Percentiles rank a stretch among this genome's conserved stretches.
phyloP scores from a whole-genome alignment of 768 basidiomycete genomes.

The Asterophora parasitica region DNA sequence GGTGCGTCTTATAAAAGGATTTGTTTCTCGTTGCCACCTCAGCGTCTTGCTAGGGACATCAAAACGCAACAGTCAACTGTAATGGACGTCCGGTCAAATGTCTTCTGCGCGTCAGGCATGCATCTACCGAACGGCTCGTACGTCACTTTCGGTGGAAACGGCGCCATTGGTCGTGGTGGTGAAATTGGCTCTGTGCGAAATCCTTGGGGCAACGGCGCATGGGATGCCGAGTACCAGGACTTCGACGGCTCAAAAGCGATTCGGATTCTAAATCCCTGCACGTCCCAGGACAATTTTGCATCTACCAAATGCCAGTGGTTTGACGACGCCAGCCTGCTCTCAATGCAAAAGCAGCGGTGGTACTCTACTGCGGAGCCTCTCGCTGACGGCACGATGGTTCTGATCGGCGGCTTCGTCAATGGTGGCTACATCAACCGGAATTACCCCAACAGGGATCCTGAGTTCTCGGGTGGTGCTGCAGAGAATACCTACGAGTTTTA shows the following conservation, averaged over 20 bases:
- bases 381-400: slow-evolving; percentile 69
- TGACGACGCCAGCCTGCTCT: slow-evolving; percentile 55
- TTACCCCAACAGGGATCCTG: slow-evolving; percentile 65
- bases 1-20: slow-evolving; percentile 17
- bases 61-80: slow-evolving; percentile 50
- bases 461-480: slow-evolving; percentile 62
- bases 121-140: slow-evolving; percentile 78
- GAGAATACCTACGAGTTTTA: slow-evolving; percentile 86
- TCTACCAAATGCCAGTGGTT: slow-evolving; percentile 64
- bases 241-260: slow-evolving; percentile 82
- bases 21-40: neutral
- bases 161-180: slow-evolving; percentile 68
- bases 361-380: slow-evolving; percentile 73
- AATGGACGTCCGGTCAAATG: slow-evolving; percentile 72
- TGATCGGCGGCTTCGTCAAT: slow-evolving; percentile 79
- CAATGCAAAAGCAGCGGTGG: slow-evolving; percentile 73
- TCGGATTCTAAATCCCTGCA: slow-evolving; percentile 79
- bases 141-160: slow-evolving; percentile 73
- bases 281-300: slow-evolving; percentile 38
- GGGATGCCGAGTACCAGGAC: slow-evolving; percentile 69
- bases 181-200: slow-evolving; percentile 47
- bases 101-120: slow-evolving; percentile 83
- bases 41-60: slow-evolving; percentile 45
- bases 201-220: slow-evolving; percentile 42
- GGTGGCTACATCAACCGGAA: slow-evolving; percentile 81